Evolutionary conservation across 441 rosid genomes (phyloP).

Genomic region (Croton setiger): DNA sequence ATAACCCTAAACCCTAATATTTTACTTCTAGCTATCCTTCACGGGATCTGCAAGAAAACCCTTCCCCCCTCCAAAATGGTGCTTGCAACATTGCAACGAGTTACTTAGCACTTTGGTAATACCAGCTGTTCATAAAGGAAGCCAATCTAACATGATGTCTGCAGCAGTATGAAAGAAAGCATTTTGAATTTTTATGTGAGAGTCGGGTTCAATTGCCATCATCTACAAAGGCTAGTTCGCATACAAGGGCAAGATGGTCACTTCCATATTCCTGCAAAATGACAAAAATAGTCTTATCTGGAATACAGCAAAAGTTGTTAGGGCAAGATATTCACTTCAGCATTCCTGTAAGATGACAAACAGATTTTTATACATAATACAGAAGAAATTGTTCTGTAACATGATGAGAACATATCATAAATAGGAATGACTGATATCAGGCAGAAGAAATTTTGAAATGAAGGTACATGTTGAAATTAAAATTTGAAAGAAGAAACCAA

Average conservation of each 20-base stretch:
- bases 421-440: neutral
- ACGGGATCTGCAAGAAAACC: neutral
- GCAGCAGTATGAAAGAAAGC: neutral
- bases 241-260: slow-evolving; percentile 92
- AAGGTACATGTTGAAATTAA: neutral
- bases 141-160: neutral
- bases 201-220: slow-evolving; percentile 23
- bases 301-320: slow-evolving; percentile 11
- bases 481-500: neutral
- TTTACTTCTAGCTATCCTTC: neutral
- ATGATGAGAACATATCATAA: too few species aligned
- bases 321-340: slow-evolving; percentile 97
- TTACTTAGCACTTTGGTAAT: neutral
- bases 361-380: neutral
- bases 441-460: neutral
- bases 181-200: neutral
- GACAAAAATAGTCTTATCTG: slow-evolving; percentile 10
- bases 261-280: slow-evolving; percentile 86
- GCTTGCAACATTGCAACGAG: neutral
- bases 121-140: neutral
- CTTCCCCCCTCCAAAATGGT: neutral
- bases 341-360: slow-evolving; percentile 54
- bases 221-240: slow-evolving; percentile 71
- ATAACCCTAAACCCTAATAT: too few species aligned
- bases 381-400: neutral